Percentiles rank a stretch among this genome's conserved stretches.
These are phyloP conservation scores for Colletotrichum plurivorum DNA, from an alignment of 2,329 filamentous ascomycete genomes.

Conservation along the genomic window DNA sequence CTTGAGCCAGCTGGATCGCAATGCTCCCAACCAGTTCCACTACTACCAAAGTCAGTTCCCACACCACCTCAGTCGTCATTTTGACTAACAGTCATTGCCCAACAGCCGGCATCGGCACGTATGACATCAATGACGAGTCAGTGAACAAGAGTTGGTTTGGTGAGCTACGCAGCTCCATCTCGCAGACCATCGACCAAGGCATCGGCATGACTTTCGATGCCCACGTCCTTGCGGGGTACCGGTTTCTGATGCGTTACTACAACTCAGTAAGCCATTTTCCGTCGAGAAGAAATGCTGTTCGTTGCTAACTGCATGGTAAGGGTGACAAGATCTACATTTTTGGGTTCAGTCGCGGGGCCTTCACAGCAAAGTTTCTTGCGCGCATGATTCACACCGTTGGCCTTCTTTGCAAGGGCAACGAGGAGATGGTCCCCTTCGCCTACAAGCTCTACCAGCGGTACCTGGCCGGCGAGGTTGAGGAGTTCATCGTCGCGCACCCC, in stretches of 20 bases:
- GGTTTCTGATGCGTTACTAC: slow-evolving; percentile 69
- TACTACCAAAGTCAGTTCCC: slow-evolving; percentile 62
- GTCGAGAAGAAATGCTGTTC: not conserved
- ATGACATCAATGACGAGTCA: slow-evolving; percentile 59
- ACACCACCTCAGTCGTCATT: rapidly evolving
- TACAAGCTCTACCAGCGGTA: slow-evolving; percentile 60
- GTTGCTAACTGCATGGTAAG: slow-evolving; percentile 41
- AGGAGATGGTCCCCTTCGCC: slow-evolving; percentile 67
- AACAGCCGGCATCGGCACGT: slow-evolving; percentile 64
- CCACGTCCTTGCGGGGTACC: slow-evolving; percentile 67
- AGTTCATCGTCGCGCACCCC: slow-evolving; percentile 45
- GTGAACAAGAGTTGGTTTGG: slow-evolving; percentile 55
- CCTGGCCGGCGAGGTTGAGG: slow-evolving; percentile 54
- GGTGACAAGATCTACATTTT: slow-evolving; percentile 68
- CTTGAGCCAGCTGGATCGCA: slow-evolving; percentile 60
- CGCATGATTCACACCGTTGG: slow-evolving; percentile 65
- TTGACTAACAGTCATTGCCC: not conserved
- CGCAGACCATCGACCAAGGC: slow-evolving; percentile 58
- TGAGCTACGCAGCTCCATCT: slow-evolving; percentile 52
- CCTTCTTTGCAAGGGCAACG: slow-evolving; percentile 65
- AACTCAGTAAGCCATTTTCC: slow-evolving; percentile 48
- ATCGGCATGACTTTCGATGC: slow-evolving; percentile 63
- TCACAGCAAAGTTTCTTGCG: slow-evolving; percentile 66
- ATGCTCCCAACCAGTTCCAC: slow-evolving; percentile 59
- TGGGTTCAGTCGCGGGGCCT: slow-evolving; percentile 67